Evolutionary conservation across 805 yeast species (phyloP), one percentile per base, ranked within the genome.

Genomic region (Metschnikowia continentalis): DNA sequence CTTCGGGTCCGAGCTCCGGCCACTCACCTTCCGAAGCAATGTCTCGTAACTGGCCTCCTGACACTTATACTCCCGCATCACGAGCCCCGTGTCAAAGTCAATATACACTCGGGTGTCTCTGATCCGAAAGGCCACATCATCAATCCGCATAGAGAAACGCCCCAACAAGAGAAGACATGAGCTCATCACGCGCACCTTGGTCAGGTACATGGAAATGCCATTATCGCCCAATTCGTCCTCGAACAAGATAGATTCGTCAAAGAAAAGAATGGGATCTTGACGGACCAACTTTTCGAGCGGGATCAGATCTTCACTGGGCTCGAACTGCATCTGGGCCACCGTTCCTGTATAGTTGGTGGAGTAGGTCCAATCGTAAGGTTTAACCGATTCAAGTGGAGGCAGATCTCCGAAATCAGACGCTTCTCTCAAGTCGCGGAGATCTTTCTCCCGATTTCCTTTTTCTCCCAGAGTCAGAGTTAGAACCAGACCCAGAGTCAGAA

Each of bases 181-280:
- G 6, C 83, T 83, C 97, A 94, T 94, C 3, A 90, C 97, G 54
- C 99, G 72, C 19, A 94, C 80, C 66, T 91, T 91, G 35, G 84
- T 83, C 47, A 83, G 82, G 49, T 88, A 69, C 49, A 88, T 79
- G 0, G 95, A 81, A 15, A 90, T 86, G 6, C 99, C 99, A 66
- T 92, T 94, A 66, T 94, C 99, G 3, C 96, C 98, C 49, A 94
- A 74, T 65, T 94, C 99, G 63, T 94, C 99, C 64, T 94, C 99
- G 64, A 81, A 94, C 32, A 94, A 71, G 6, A 88, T 81, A 74
- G 90, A 81, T 60, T 92, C 97, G 63, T 90, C 97, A 63, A 82
- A 94, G 66, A 88, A 90, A 49, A 90, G 63, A 41, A 94, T 94
- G 1, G 96, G 96, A 61, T 90, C 96, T 6, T 86, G 90, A 51